phyloP scores from a whole-genome alignment of 2,329 filamentous ascomycete genomes.

The Ascochyta lentis region DNA sequence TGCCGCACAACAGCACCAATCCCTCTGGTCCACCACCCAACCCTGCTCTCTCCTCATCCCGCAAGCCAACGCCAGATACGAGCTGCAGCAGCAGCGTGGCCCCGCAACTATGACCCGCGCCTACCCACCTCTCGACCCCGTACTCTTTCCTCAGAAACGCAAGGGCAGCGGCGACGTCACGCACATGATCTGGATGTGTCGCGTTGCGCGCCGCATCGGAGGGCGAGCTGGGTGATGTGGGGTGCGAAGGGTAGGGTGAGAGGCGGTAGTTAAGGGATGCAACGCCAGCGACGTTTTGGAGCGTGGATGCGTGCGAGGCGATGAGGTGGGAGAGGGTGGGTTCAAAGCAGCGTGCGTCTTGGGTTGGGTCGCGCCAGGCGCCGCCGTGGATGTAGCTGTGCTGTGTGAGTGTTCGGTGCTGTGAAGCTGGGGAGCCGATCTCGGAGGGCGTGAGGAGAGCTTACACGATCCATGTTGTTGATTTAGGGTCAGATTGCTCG shows the following conservation, averaged over 20 bases:
- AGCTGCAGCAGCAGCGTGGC: conserved; percentile 69
- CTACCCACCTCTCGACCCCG: conserved; percentile 58
- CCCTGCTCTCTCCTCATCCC: neutral
- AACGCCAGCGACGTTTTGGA: conserved; percentile 61
- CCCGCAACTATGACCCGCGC: conserved; percentile 69
- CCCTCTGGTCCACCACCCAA: conserved; percentile 39
- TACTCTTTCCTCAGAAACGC: conserved; percentile 58
- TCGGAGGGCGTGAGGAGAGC: conserved; percentile 1
- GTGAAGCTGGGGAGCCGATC: conserved; percentile 1
- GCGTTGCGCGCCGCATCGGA: conserved; percentile 57
- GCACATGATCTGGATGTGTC: conserved; percentile 66
- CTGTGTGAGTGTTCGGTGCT: neutral
- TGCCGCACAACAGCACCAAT: conserved; percentile 68
- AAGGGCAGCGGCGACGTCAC: conserved; percentile 63
- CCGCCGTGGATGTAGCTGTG: conserved; percentile 57
- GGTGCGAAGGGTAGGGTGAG: conserved; percentile 57
- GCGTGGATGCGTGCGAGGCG: conserved; percentile 18
- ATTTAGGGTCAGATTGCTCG: conserved; percentile 19
- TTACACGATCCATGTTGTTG: conserved; percentile 47
- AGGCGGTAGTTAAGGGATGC: conserved; percentile 71
- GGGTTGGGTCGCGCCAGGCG: conserved; percentile 58
- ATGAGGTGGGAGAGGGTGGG: conserved; percentile 49
- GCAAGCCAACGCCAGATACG: conserved; percentile 25
- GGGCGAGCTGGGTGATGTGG: conserved; percentile 55
- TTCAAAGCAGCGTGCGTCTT: conserved; percentile 45